Percentiles rank a stretch among this genome's conserved stretches.
Conservation (phyloP, 2,329 filamentous ascomycete species). For the Colletotrichum sidae region DNA sequence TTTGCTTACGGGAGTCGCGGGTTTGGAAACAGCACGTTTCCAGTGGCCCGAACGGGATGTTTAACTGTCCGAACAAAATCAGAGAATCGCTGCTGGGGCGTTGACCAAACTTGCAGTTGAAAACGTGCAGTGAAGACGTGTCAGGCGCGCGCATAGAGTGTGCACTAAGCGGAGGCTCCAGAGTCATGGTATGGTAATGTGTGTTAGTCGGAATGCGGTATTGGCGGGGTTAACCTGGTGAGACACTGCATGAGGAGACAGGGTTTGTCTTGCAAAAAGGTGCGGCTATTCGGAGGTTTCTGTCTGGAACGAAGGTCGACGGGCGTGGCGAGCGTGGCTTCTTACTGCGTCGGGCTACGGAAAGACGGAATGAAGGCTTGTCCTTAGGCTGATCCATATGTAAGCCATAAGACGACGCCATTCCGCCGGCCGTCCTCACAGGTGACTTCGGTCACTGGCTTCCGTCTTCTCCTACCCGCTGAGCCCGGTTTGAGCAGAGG, state of each 20-base stretch:
- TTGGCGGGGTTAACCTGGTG: neutral
- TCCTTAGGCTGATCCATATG: conserved; percentile 5
- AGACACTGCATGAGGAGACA: conserved; percentile 16
- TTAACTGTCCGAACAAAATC: neutral
- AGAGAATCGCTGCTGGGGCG: conserved; percentile 5
- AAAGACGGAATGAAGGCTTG: conserved; percentile 22
- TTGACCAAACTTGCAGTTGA: conserved; percentile 1
- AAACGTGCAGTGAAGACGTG: conserved; percentile 15
- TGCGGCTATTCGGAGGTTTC: conserved; percentile 19
- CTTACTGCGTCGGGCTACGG: conserved; percentile 27
- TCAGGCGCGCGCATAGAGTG: conserved; percentile 28
- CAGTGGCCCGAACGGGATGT: conserved; percentile 16
- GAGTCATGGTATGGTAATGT: conserved; percentile 26
- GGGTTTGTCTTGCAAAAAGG: conserved; percentile 21
- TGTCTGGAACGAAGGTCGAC: conserved; percentile 5
- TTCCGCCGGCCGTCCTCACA: neutral
- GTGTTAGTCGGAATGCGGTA: neutral
- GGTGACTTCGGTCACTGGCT: neutral
- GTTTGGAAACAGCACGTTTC: conserved; percentile 12
- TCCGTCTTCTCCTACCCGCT: neutral
- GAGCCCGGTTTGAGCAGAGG: conserved; percentile 8
- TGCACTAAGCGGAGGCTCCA: neutral
- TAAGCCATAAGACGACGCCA: neutral
- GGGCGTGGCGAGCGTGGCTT: conserved; percentile 20
- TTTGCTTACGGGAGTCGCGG: neutral